Percentiles rank a stretch among this genome's conserved stretches.
These are phyloP conservation scores for Schwanniomyces yamadae DNA, from an alignment of 805 yeast species.

Conservation along the genomic window DNA sequence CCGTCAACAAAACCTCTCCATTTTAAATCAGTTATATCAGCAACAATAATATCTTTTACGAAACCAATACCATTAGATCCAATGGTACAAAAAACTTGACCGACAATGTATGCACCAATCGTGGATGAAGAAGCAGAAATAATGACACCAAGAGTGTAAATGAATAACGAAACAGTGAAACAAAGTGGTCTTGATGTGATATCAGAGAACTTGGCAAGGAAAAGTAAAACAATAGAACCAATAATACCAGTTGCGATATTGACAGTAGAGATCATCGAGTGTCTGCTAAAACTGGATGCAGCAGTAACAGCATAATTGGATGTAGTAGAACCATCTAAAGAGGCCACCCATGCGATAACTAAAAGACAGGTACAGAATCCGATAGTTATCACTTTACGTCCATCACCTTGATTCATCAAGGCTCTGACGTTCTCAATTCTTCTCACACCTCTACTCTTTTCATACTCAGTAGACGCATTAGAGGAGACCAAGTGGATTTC, in stretches of 20 bases:
- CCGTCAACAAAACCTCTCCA: conserved; percentile 20
- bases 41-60: conserved; percentile 17
- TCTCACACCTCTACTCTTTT: conserved; percentile 3
- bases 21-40: conserved; percentile 23
- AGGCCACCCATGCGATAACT: conserved; percentile 27
- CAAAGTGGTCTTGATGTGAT: conserved; percentile 12
- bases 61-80: conserved; percentile 20
- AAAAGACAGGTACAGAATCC: conserved; percentile 9
- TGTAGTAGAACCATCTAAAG: conserved; percentile 18
- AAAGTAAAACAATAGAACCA: conserved; percentile 14
- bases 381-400: background rate
- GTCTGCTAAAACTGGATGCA: conserved; percentile 18
- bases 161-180: background rate
- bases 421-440: conserved; percentile 1
- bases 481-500: conserved; percentile 1
- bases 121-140: conserved; percentile 18
- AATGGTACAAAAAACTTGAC: conserved; percentile 17
- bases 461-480: conserved; percentile 1
- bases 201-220: conserved; percentile 21
- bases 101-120: conserved; percentile 22
- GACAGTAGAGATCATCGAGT: conserved; percentile 20
- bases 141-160: conserved; percentile 21
- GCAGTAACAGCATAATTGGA: conserved; percentile 33
- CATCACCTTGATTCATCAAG: background rate
- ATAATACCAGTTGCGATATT: conserved; percentile 21